Conservation (phyloP, 2,329 filamentous ascomycete genomes). For the Colletotrichum acutatum region DNA sequence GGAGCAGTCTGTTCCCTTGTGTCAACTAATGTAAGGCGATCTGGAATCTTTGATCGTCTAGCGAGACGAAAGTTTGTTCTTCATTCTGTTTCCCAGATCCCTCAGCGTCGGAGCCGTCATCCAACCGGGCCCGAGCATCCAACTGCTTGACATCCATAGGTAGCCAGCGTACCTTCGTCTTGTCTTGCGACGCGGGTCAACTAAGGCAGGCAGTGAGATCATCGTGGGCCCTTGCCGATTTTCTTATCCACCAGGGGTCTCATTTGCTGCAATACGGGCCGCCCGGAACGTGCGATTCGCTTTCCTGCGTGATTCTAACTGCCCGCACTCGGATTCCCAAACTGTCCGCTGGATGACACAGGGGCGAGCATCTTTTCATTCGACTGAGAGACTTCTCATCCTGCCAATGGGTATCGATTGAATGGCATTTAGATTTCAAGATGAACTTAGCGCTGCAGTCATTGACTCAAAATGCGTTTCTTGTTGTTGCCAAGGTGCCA, state of each 20-base stretch:
- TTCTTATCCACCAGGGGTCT: not conserved
- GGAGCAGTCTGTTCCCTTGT: conserved; percentile 1
- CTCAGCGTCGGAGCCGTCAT: not conserved
- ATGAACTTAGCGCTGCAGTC: not conserved
- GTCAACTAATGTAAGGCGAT: not conserved
- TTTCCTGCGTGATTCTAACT: not conserved
- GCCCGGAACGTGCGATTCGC: conserved; percentile 4
- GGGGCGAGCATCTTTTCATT: not conserved
- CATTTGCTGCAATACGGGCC: conserved; percentile 15
- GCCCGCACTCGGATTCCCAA: not conserved
- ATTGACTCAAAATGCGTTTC: not conserved
- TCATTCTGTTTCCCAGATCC: not conserved
- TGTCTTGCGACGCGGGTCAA: not conserved
- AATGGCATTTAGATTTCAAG: conserved; percentile 14
- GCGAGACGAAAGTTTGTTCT: conserved; percentile 15
- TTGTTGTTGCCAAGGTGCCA: not conserved
- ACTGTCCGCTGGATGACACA: not conserved
- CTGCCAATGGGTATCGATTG: not conserved
- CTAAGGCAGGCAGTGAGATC: conserved; percentile 14
- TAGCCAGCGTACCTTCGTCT: not conserved
- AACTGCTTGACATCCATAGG: conserved; percentile 12
- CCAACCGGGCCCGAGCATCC: not conserved
- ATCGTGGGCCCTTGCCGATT: conserved; percentile 7
- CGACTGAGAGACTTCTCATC: not conserved
- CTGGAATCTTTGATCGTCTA: not conserved